Evolutionary conservation across 768 basidiomycete genomes (phyloP).

Genomic region (Coprinopsis sp.): DNA sequence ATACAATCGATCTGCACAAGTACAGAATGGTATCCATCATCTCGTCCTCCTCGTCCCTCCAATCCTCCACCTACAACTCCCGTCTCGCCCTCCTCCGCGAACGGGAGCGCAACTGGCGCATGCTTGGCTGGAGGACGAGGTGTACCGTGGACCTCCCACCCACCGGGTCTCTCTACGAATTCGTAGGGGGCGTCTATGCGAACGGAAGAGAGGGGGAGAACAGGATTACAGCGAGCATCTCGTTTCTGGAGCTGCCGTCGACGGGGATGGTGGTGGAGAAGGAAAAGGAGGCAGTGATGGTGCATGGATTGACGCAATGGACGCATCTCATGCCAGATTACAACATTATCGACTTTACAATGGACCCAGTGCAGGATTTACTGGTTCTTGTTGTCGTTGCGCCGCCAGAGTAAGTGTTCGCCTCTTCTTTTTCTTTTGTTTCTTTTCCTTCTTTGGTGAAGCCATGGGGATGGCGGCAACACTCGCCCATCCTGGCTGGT

Average conservation of each 20-base stretch:
- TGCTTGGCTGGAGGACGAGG: constrained; percentile 33
- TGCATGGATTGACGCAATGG: constrained; percentile 30
- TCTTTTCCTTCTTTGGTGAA: no score
- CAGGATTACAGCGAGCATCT: constrained; percentile 39
- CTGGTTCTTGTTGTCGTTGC: constrained; percentile 45
- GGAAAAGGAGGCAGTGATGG: constrained; percentile 8
- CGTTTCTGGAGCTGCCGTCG: constrained; percentile 46
- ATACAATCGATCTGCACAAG: constrained; percentile 46
- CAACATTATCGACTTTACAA: constrained; percentile 50
- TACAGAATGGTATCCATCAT: constrained; percentile 38
- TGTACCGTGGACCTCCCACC: constrained; percentile 36
- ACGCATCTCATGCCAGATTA: constrained; percentile 39
- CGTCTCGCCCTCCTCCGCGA: constrained; percentile 37
- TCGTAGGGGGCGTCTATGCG: constrained; percentile 46
- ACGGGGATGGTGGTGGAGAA: constrained; percentile 18
- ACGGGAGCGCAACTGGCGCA: constrained; percentile 46
- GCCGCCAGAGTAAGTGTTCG: constrained; percentile 34
- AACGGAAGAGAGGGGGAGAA: constrained; percentile 43
- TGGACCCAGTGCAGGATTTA: constrained; percentile 53
- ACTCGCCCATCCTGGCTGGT: no score
- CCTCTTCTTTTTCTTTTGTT: no score
- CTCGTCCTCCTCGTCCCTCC: no score
- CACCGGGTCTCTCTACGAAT: constrained; percentile 47
- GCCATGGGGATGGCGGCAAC: no score
- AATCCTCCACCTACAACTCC: constrained; percentile 27